These are phyloP conservation scores for Solanum etuberosum DNA, from an alignment of 257 asterid species.

Conservation along the genomic window DNA sequence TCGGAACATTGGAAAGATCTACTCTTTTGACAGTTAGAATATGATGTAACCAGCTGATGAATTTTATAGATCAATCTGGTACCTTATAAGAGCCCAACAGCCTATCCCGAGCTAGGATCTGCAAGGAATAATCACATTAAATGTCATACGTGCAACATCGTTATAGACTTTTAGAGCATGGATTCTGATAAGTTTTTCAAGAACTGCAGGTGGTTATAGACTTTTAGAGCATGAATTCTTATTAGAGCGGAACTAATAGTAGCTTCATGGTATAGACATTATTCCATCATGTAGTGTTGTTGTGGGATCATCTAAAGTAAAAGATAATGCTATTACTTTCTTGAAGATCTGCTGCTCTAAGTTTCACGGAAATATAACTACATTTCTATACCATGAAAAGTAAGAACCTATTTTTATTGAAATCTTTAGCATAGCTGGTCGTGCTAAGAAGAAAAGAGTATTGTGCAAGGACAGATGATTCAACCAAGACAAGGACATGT, in stretches of 20 bases:
- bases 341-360: neutral
- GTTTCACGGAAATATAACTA: neutral
- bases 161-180: neutral
- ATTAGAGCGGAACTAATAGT: neutral
- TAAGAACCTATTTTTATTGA: neutral
- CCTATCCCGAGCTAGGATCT: slow-evolving; percentile 88
- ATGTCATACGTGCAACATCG: neutral
- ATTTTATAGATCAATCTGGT: neutral
- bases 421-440: neutral
- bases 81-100: slow-evolving; percentile 84
- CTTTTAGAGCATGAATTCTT: neutral
- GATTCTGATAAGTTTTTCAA: neutral
- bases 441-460: neutral
- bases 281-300: neutral
- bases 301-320: neutral
- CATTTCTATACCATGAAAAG: neutral
- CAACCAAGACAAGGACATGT: neutral
- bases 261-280: neutral
- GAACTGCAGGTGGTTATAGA: neutral
- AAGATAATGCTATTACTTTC: neutral
- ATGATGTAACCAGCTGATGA: neutral
- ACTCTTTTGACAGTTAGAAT: neutral
- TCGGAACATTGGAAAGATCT: neutral
- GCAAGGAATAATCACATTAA: slow-evolving; percentile 4
- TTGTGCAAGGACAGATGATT: neutral